Percentiles rank a stretch among this genome's conserved stretches.
Conservation (phyloP, 2,329 filamentous ascomycete genomes). For the Botrytis byssoidea region DNA sequence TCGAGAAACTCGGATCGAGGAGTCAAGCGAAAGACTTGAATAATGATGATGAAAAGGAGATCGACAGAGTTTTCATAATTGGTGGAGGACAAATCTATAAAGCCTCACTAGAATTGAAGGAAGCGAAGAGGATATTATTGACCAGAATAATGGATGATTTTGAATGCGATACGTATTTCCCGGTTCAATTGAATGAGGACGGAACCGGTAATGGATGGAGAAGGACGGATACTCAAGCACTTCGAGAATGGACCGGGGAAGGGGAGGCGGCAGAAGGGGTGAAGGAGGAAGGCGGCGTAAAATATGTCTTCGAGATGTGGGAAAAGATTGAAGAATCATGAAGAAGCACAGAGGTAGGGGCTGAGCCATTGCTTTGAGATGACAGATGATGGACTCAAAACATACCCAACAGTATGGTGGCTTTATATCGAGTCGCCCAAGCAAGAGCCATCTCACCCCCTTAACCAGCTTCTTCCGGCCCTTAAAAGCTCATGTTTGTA, state of each 20-base stretch:
- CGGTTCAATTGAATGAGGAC: slow-evolving; percentile 50
- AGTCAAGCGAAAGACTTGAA: neutral
- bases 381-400: neutral
- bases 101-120: slow-evolving; percentile 59
- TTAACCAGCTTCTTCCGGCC: too few relatives aligned
- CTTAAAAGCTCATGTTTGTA: neutral
- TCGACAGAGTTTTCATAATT: slow-evolving; percentile 66
- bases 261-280: slow-evolving; percentile 50
- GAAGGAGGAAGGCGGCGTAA: slow-evolving; percentile 61
- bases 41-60: neutral
- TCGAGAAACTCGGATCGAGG: neutral
- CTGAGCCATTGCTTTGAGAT: neutral
- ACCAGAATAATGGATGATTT: slow-evolving; percentile 68
- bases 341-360: neutral
- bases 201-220: slow-evolving; percentile 50
- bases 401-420: neutral
- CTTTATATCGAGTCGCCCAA: too few relatives aligned
- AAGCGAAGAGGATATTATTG: slow-evolving; percentile 63
- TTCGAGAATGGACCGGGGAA: slow-evolving; percentile 67
- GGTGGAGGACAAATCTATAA: slow-evolving; percentile 85
- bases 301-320: slow-evolving; percentile 75
- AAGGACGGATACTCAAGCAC: slow-evolving; percentile 49
- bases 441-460: neutral
- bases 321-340: slow-evolving; percentile 46
- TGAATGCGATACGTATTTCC: slow-evolving; percentile 75